Percentiles rank a stretch among this genome's conserved stretches.
Evolutionary conservation across 768 basidiomycete genomes (phyloP).

Genomic region (Phaeotremella skinneri): DNA sequence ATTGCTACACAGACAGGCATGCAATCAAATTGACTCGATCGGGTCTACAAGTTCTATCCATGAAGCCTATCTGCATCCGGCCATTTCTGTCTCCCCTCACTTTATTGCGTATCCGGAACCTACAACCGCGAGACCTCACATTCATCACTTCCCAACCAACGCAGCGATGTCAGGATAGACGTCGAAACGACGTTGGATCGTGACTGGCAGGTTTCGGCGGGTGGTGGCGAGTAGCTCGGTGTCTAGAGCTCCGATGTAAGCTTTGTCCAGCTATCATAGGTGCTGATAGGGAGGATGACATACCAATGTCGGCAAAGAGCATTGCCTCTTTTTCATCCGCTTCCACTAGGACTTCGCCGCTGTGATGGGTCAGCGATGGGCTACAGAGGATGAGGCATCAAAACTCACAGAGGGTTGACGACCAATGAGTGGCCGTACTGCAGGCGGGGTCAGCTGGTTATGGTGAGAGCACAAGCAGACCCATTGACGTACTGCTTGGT

Average conservation of each 20-base stretch:
- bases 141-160: no score
- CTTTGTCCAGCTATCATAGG: not conserved
- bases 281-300: slow-evolving; percentile 42
- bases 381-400: not conserved
- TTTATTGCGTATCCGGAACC: no score
- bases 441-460: not conserved
- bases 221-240: slow-evolving; percentile 65
- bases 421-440: slow-evolving; percentile 72
- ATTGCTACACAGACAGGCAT: no score
- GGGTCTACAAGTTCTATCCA: no score
- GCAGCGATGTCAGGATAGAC: slow-evolving; percentile 72
- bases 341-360: slow-evolving; percentile 71
- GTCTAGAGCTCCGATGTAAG: slow-evolving; percentile 52
- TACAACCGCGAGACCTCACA: no score
- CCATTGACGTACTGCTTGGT: slow-evolving; percentile 85
- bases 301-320: slow-evolving; percentile 76
- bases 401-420: slow-evolving; percentile 78
- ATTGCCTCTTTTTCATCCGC: slow-evolving; percentile 76
- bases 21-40: no score
- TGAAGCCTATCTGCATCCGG: no score
- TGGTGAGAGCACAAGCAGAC: no score
- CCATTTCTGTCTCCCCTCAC: no score
- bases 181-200: slow-evolving; percentile 83
- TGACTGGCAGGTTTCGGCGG: slow-evolving; percentile 85
- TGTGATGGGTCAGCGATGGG: slow-evolving; percentile 45